These are phyloP conservation scores for Strobilomyces confusus DNA, from an alignment of 768 basidiomycete genomes.

Conservation along the genomic window DNA sequence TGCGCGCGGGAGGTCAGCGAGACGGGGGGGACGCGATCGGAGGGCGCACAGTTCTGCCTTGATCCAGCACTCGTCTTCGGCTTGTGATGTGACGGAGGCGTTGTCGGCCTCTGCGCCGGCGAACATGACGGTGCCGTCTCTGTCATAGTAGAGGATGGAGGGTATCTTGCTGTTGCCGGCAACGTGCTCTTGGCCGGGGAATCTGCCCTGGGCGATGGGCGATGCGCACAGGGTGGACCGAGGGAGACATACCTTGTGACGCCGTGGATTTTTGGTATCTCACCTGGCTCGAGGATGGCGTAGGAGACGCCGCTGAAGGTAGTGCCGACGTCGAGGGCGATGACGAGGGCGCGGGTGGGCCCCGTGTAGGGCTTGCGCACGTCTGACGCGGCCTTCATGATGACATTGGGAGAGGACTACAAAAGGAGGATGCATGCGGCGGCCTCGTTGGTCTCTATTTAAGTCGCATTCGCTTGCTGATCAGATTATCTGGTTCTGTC, in stretches of 20 bases:
- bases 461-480: constrained; percentile 2
- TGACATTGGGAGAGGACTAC: constrained; percentile 18
- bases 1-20: constrained; percentile 20
- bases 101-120: constrained; percentile 78
- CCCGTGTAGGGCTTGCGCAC: constrained; percentile 74
- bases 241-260: constrained; percentile 58
- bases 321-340: constrained; percentile 80
- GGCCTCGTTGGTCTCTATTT: constrained; percentile 16
- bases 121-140: constrained; percentile 57
- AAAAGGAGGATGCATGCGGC: neutral
- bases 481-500: neutral
- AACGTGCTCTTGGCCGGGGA: constrained; percentile 83
- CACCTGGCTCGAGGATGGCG: constrained; percentile 76
- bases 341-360: constrained; percentile 57
- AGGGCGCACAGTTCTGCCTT: constrained; percentile 68
- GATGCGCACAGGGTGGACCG: neutral
- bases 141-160: constrained; percentile 71
- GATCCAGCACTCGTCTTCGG: constrained; percentile 76
- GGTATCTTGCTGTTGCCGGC: constrained; percentile 84
- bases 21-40: neutral
- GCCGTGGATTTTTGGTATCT: constrained; percentile 77
- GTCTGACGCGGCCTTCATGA: constrained; percentile 52
- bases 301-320: constrained; percentile 84
- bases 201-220: constrained; percentile 40
- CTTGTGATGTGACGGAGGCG: constrained; percentile 51